Conservation (phyloP, 345 rosid genomes). For the Bruguiera sexangula region DNA sequence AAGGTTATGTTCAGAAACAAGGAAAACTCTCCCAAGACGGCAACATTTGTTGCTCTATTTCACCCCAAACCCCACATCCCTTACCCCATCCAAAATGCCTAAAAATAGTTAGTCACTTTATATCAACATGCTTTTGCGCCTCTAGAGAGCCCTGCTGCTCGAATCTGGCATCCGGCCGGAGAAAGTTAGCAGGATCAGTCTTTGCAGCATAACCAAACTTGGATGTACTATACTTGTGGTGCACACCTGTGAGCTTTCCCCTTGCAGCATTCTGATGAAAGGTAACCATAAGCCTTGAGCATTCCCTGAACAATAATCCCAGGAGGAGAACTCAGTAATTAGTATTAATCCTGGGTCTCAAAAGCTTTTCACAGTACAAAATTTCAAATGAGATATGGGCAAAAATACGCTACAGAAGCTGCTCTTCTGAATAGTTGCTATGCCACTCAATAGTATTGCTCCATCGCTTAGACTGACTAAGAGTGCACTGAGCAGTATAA, state of each 20-base stretch:
- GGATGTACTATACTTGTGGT: slow-evolving; percentile 73
- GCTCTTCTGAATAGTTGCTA: slow-evolving; percentile 49
- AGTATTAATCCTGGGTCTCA: no score
- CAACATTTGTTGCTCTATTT: slow-evolving; percentile 48
- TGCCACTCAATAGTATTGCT: slow-evolving; percentile 52
- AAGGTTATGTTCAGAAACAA: background rate
- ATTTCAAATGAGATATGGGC: background rate
- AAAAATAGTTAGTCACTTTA: slow-evolving; percentile 5
- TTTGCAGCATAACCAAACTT: slow-evolving; percentile 75
- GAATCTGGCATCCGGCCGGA: slow-evolving; percentile 37
- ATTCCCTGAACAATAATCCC: slow-evolving; percentile 46
- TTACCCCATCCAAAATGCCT: background rate
- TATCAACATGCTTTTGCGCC: background rate
- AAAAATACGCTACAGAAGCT: slow-evolving; percentile 38
- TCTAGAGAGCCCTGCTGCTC: slow-evolving; percentile 4
- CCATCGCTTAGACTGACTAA: slow-evolving; percentile 47
- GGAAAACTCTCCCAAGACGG: slow-evolving; percentile 18
- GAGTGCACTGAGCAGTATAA: slow-evolving; percentile 58
- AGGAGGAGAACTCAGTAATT: background rate
- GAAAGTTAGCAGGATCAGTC: slow-evolving; percentile 57
- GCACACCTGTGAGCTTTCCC: slow-evolving; percentile 79
- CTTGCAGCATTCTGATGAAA: slow-evolving; percentile 74
- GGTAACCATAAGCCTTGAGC: slow-evolving; percentile 70
- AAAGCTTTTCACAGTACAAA: background rate
- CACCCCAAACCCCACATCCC: slow-evolving; percentile 6